Base-by-base conservation (phyloP, 176 grass and related monocot species). In the Musa schizocarpa region DNA sequence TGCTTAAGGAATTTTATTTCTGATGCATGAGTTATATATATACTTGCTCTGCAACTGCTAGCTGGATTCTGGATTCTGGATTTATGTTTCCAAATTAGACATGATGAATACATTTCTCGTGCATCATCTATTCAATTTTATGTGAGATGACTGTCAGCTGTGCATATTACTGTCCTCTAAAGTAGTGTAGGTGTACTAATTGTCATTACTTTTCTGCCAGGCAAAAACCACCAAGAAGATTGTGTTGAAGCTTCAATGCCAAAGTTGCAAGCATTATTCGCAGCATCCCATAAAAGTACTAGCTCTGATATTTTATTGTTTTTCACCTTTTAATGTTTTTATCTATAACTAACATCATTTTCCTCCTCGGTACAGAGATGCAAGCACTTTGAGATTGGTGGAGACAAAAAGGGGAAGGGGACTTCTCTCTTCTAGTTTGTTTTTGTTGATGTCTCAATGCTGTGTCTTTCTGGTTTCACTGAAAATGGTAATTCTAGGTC, bases 331-430 rank as follows among this genome's bases (percentile, higher is more conserved):
- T 53, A 10, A 12, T 19, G 52, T 8, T 71, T 61, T 76, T 24
- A 5, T 68, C 21, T 50, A 53, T 78, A 57, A 50, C 73, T 62
- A 86, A 51, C 65, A 3, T 71, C 25, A 17, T 24, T 66, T 86
- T 0, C 14, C 69, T 0, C 69, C 2, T 73, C 14, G 54, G 0
- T 76, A 50, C 79, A 97, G 93, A 88, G 90, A 73, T 97, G 93
- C 83, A 97, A 97, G 83, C 93, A 96, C 82, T 96, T 96, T 73
- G 93, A 96, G 81, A 96, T 96, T 69, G 89, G 85, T 24, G 93
- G 89, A 83, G 93, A 97, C 84, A 97, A 93, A 88, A 93, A 93
- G 87, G 93, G 93, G 71, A 97, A 97, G 88, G 93, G 93, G 69
- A 97, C 93, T 50, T 93, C 90, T 10, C 93, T 97, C 52, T 93